Base-by-base conservation (phyloP, 495 filamentous ascomycete species). In the Podospora pseudoanserina region DNA sequence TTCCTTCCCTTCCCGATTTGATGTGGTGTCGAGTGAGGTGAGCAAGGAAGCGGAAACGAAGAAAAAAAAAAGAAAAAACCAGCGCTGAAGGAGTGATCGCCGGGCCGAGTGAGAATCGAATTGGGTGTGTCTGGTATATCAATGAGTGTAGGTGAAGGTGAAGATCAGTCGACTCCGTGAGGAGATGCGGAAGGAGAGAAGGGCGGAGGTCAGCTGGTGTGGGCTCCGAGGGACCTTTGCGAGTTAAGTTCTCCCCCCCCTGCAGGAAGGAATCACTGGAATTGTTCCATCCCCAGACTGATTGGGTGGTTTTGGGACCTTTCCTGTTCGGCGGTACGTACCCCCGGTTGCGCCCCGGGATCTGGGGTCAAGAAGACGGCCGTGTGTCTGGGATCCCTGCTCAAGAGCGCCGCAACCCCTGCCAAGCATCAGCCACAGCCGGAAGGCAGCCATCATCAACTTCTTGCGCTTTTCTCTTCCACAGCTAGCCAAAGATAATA, bases 21-120 rank as follows among this genome's bases (percentile, higher is more conserved):
- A 23, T 23, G 39, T 18, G 39, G 39, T 49, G 39, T 49, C 15
- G 2, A 49, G 39, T 16, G 15, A 49, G 39, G 30, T 7, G 30
- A 32, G 30, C 3, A 32, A 32, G 4, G 30, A 32, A 32, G 30
- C 30, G 30, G 30, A 32, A 32, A 5, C 19, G n/a, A 23, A 28
- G 5, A 15, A 15, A 44, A 32, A 23, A 15, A 63, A 63, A 3
- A 59, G 64, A 18, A 27, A 32, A 44, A 23, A 56, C 55, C 56
- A n/a, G 32, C 27, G 57, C 18, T 32, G 34, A 70, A 67, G 39
- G 65, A 70, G 63, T 70, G 68, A 64, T 49, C 57, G 65, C 55
- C 16, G 65, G 62, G 53, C 18, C 2, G 59, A 61, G n/a, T 56
- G 30, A 49, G 55, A 70, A 70, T 67, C 39, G 65, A 67, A 70